These are phyloP conservation scores for Rasamsonia emersonii DNA, from an alignment of 2,329 filamentous ascomycete species.

Conservation along the genomic window DNA sequence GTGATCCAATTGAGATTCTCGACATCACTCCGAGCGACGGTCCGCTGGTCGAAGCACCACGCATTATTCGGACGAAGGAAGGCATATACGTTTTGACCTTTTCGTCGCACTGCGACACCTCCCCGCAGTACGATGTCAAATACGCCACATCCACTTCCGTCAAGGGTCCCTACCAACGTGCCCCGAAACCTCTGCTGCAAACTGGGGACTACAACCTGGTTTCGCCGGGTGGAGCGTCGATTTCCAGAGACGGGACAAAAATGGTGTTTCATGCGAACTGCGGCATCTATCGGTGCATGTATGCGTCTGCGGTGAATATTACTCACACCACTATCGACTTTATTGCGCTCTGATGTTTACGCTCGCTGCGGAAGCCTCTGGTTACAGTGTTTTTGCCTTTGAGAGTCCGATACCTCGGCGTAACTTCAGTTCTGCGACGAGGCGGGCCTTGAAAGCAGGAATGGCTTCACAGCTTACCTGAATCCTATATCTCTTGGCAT, in stretches of 20 bases:
- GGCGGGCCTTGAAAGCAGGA: too few species aligned
- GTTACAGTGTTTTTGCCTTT: too few species aligned
- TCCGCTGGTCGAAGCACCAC: conserved; percentile 54
- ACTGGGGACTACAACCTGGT: conserved; percentile 20
- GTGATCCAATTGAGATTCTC: conserved; percentile 45
- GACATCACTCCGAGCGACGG: conserved; percentile 54
- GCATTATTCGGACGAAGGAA: conserved; percentile 30
- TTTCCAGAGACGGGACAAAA: conserved; percentile 16
- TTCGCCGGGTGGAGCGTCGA: conserved; percentile 19
- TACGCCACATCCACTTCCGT: conserved; percentile 44
- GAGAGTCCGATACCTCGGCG: too few species aligned
- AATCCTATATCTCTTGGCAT: too few species aligned
- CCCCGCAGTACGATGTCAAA: conserved; percentile 47
- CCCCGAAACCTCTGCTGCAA: conserved; percentile 21
- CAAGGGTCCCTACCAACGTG: conserved; percentile 27
- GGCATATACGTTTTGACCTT: conserved; percentile 52
- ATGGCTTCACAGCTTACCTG: too few species aligned
- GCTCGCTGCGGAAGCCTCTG: too few species aligned
- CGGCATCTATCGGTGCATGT: conserved; percentile 17
- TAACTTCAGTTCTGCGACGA: too few species aligned
- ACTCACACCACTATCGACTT: conserved; percentile 8
- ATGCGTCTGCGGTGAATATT: conserved; percentile 17
- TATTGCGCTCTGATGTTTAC: not conserved
- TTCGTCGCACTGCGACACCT: conserved; percentile 50
- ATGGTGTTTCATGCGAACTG: conserved; percentile 25